phyloP scores from a whole-genome alignment of 768 basidiomycete species.

The Tephrocybe sp. region DNA sequence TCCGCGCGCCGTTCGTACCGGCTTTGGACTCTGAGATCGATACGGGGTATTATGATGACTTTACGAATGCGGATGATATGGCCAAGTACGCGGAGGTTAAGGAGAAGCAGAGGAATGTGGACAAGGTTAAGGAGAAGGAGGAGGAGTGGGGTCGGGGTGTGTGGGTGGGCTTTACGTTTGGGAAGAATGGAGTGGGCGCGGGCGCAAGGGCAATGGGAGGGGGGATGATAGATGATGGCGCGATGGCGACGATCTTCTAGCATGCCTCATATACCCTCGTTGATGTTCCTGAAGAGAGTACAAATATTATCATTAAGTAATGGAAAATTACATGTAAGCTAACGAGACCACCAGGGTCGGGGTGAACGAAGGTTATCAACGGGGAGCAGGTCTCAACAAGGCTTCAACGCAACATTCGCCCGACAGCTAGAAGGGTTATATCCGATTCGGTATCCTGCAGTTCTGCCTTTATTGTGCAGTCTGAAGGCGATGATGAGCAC shows the following conservation, averaged over 20 bases:
- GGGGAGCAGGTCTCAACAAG: too few relatives aligned
- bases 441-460: too few relatives aligned
- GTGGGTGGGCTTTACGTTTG: constrained; percentile 92
- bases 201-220: constrained; percentile 42
- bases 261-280: too few relatives aligned
- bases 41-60: constrained; percentile 93
- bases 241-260: constrained; percentile 61
- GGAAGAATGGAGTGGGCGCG: constrained; percentile 75
- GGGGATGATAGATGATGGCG: constrained; percentile 44
- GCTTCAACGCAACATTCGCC: too few relatives aligned
- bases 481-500: too few relatives aligned
- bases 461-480: background rate
- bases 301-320: too few relatives aligned
- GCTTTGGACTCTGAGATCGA: constrained; percentile 92
- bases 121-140: constrained; percentile 85
- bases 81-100: constrained; percentile 98
- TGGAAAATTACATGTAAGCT: too few relatives aligned
- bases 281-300: too few relatives aligned
- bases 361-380: too few relatives aligned
- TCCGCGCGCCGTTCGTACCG: constrained; percentile 88
- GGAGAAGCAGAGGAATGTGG: constrained; percentile 95
- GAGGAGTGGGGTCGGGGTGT: constrained; percentile 70
- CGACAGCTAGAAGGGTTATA: too few relatives aligned
- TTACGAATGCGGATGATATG: constrained; percentile 89
- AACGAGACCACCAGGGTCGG: too few relatives aligned